A percentile compares a stretch with the other conserved stretches of the same genome.
Evolutionary conservation across 148 eudicot species (phyloP).

Genomic region (Silene conica): DNA sequence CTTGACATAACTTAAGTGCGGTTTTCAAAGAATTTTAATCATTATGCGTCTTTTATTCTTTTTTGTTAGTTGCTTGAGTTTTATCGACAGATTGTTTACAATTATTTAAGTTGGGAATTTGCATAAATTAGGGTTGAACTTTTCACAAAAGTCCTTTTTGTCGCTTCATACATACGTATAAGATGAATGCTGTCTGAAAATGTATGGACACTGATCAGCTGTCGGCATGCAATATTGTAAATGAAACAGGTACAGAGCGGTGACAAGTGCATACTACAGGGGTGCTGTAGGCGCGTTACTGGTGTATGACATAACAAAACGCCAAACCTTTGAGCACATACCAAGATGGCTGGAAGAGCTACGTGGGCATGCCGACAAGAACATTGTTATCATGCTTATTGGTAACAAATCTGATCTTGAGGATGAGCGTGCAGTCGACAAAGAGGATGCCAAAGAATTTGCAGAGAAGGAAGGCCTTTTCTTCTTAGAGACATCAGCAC

Average conservation of each 20-base stretch:
- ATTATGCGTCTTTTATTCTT: no score
- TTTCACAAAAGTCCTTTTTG: no score
- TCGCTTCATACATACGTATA: neutral
- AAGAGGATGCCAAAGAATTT: slow-evolving; percentile 76
- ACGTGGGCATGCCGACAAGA: slow-evolving; percentile 85
- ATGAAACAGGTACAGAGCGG: slow-evolving; percentile 73
- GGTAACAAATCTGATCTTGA: slow-evolving; percentile 77
- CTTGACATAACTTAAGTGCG: no score
- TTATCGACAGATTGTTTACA: no score
- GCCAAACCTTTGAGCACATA: slow-evolving; percentile 80
- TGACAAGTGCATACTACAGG: slow-evolving; percentile 82
- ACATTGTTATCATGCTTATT: slow-evolving; percentile 78
- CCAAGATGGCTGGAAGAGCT: slow-evolving; percentile 84
- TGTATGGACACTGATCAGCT: neutral
- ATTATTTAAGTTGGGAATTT: no score
- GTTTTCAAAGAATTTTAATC: no score
- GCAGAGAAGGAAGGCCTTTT: slow-evolving; percentile 78
- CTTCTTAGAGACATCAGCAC: slow-evolving; percentile 77
- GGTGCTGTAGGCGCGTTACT: slow-evolving; percentile 79
- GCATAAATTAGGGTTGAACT: no score
- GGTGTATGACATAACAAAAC: slow-evolving; percentile 77
- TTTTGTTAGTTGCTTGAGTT: no score
- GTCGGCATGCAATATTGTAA: neutral
- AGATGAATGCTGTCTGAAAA: no score
- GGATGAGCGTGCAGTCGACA: slow-evolving; percentile 66